These are phyloP conservation scores for Xerocomus spinulosus DNA, from an alignment of 768 basidiomycete genomes.

Conservation along the genomic window DNA sequence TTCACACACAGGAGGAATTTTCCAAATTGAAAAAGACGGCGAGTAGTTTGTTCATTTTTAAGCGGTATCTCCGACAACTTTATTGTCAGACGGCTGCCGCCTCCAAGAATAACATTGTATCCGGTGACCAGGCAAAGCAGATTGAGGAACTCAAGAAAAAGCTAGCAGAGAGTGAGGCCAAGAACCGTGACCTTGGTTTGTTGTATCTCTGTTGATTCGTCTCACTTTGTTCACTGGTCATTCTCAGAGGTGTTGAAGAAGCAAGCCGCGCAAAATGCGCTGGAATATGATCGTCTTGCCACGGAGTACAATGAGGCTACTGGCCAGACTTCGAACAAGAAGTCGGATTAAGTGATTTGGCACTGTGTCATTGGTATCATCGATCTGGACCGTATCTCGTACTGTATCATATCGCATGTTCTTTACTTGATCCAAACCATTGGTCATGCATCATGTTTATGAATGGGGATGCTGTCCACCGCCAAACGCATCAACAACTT, in stretches of 20 bases:
- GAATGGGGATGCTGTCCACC: too few species aligned
- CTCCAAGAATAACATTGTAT: slow-evolving; percentile 27
- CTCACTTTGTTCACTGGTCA: not conserved
- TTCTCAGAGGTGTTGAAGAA: slow-evolving; percentile 69
- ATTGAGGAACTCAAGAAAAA: slow-evolving; percentile 67
- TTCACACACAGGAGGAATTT: slow-evolving; percentile 85
- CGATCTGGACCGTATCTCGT: not conserved
- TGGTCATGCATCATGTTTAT: not conserved
- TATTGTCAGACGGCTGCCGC: slow-evolving; percentile 30
- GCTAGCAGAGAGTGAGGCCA: slow-evolving; percentile 51
- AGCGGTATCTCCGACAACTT: not conserved
- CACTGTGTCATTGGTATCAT: not conserved
- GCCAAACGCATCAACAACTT: too few species aligned
- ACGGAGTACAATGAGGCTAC: slow-evolving; percentile 71
- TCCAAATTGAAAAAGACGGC: slow-evolving; percentile 71
- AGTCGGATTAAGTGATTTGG: slow-evolving; percentile 46
- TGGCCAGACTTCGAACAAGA: slow-evolving; percentile 58
- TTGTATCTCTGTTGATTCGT: slow-evolving; percentile 6
- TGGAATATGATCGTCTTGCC: slow-evolving; percentile 79
- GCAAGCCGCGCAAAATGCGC: slow-evolving; percentile 73
- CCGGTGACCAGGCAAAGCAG: slow-evolving; percentile 33
- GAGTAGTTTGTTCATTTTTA: not conserved
- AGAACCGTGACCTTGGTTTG: slow-evolving; percentile 63
- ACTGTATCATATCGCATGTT: not conserved
- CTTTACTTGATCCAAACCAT: not conserved